Evolutionary conservation across 2,329 filamentous ascomycete species (phyloP), one percentile per base, ranked within the genome.

Genomic region (Leptoxyphium fumago): DNA sequence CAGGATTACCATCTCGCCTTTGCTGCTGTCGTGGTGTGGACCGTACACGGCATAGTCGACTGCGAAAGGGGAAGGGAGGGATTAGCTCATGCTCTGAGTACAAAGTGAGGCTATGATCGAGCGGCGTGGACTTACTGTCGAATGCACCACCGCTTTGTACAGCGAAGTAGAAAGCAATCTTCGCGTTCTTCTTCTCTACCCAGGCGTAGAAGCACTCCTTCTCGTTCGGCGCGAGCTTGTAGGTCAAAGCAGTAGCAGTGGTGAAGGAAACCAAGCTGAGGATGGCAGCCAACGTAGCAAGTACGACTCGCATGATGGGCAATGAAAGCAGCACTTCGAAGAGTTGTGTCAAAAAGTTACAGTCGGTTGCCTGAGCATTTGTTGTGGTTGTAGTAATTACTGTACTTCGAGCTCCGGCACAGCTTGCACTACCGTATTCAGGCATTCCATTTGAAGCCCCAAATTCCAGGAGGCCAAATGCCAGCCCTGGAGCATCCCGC

Each of bases 61-160:
- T 63, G 44, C 21, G n/a, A 42, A 5, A 17, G 34, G 7, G 10
- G 17, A 21, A 36, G 34, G 38, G 39, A 29, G 41, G 14, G 18
- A 6, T 15, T 21, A 21, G 38, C 38, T 40, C 29, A 32, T n/a
- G 13, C 26, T 42, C 4, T 15, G 5, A 26, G 21, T 21, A n/a
- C 10, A 17, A 21, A 13, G 38, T 29, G 36, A 5, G 9, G 4
- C 11, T 5, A 18, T 2, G 32, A 9, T 13, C 10, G 13, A 32
- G 32, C 18, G 42, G 29, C 18, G 9, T 9, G 32, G 4, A 46
- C 55, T 42, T 49, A 60, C 58, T 56, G 71, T 98, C 91, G 68
- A 98, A 98, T 28, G 87, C 89, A 55, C 91, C 93, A 60, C 91
- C 91, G 8, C 88, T 89, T 93, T 98, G 91, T 70, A 98, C 91